Base-by-base conservation (phyloP, 2,329 filamentous ascomycete genomes). In the Alternaria longipes region DNA sequence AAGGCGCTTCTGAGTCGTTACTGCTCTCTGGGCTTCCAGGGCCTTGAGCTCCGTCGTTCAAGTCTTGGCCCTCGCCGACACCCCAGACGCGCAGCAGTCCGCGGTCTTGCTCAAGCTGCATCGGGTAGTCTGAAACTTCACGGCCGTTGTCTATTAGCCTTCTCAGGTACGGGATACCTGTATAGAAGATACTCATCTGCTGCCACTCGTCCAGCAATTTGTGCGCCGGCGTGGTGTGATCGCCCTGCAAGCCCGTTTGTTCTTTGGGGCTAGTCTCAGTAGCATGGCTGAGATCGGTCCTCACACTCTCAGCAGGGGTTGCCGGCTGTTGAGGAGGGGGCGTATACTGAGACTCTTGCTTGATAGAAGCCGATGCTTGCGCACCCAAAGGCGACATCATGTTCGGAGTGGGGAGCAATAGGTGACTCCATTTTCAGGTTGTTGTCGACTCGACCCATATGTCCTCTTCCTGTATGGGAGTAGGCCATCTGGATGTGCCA, bases 151-250 rank as follows among this genome's bases (percentile, higher is more conserved):
- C 84, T 70, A 92, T 89, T 1, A 93, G 91, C 73, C 91, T 94
- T 24, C 83, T 66, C 20, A 76, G 61, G n/a, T 67, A 66, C 6
- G 70, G 68, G 14, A 77, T 66, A 9, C 65, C 80, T 66, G 91
- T 87, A 56, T 87, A 86, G 26, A 89, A 84, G 54, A 84, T 84
- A 32, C 83, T 81, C 71, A 76, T 74, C 8, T 70, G 83, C 56
- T 34, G 92, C 88, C 73, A 97, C 74, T 63, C 84, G 80, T 74
- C 84, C 80, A 98, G 81, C 18, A 98, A 82, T 64, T 93, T 87
- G 52, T 95, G 92, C 1, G 93, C 93, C n/a, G 93, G 88, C 0
- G 94, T 97, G 0, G 92, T 96, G 73, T 98, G 94, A 67, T 97
- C 92, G 28, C 89, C 87, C 1, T 93, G 91, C 57, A 97, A 91